Evolutionary conservation across 2,329 filamentous ascomycete species (phyloP).

Genomic region (Fusarium anthophilum): DNA sequence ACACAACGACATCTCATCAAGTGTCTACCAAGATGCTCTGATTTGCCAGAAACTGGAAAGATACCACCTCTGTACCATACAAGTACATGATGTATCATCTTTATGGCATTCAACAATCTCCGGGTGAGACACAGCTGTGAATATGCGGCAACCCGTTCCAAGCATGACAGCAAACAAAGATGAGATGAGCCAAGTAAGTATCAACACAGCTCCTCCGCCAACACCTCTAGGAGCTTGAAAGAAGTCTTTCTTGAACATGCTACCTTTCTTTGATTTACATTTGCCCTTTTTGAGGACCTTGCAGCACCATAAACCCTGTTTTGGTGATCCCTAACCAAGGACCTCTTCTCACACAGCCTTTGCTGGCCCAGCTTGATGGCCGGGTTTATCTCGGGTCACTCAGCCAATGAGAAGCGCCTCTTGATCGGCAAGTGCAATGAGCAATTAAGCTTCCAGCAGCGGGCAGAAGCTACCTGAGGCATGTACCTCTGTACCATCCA

Average conservation of each 20-base stretch:
- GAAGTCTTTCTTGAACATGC: conserved; percentile 26
- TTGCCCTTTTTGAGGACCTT: neutral
- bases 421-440: neutral
- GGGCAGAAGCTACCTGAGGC: conserved; percentile 29
- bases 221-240: conserved; percentile 28
- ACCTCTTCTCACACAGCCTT: conserved; percentile 26
- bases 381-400: conserved; percentile 41
- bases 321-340: conserved; percentile 19
- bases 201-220: conserved; percentile 30
- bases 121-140: conserved; percentile 6
- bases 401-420: conserved; percentile 18
- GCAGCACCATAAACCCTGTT: neutral
- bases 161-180: conserved; percentile 28
- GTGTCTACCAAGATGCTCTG: conserved; percentile 16
- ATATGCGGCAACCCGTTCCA: conserved; percentile 32
- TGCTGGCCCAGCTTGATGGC: conserved; percentile 33
- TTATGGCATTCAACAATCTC: neutral
- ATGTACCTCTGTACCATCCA: conserved; percentile 29
- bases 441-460: neutral
- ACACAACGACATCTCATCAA: conserved; percentile 37
- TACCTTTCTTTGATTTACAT: neutral
- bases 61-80: conserved; percentile 6
- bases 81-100: neutral
- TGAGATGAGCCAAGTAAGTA: conserved; percentile 30
- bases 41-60: conserved; percentile 22